Base-by-base conservation (phyloP, 2,329 filamentous ascomycete species). In the Diaporthe citrichinensis region DNA sequence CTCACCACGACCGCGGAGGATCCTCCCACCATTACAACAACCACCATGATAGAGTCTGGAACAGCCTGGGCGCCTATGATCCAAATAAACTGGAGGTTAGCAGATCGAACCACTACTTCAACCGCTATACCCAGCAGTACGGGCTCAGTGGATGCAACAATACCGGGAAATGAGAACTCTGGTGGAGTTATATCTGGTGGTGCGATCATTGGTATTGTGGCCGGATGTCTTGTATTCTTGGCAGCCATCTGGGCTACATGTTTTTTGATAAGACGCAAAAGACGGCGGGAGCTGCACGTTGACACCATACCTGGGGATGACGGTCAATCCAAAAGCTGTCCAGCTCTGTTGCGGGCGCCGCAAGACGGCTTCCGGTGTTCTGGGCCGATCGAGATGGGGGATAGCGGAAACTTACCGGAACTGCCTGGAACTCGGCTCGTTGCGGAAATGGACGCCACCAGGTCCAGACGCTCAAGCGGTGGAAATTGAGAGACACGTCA, bases 41-140 rank as follows among this genome's bases (percentile, higher is more conserved):
- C 59, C 10, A 41, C 71, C 44, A 67, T 46, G 34, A 73, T 73
- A 25, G 39, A 49, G 4, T 31, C 71, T 9, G 23, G 67, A 1
- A 67, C 51, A 8, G 71, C 62, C 31, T 57, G 31, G 4, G 59
- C 71, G 12, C 71, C 71, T 31, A 73, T 73, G 71, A 73, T 73
- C n/a, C 71, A 73, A 34, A 73, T 73, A 25, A 73, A 73, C 59
- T 73, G 59, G 71, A 61, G 41, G 31, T 53, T 59, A 9, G 44
- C 41, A 20, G 41, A 44, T 20, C 41, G 14, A 44, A 17, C 41
- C 6, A 20, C 41, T 17, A 44, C 15, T 17, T 15, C 41, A 10
- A 44, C 41, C 41, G 6, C 41, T 44, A 10, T 20, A 44, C 41
- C 41, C 6, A 44, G 41, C 41, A 44, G 41, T 20, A 44, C 41